Conservation (phyloP, 306 rosid species). For the Glycyrrhiza uralensis region DNA sequence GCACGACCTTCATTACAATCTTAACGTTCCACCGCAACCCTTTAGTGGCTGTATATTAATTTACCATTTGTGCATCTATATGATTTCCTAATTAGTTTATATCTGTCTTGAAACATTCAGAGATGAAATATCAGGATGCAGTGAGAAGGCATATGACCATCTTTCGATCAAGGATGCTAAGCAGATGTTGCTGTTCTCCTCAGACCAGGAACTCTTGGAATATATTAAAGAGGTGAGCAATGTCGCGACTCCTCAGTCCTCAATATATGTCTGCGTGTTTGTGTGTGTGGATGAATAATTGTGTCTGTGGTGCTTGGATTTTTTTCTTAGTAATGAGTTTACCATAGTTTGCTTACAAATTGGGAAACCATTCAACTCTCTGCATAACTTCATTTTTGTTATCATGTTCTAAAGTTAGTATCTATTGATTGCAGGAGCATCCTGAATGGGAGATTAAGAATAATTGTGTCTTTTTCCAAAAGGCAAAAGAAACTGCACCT, state of each 20-base stretch:
- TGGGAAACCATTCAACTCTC: neutral
- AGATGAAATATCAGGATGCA: conserved; percentile 97
- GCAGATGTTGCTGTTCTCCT: conserved; percentile 66
- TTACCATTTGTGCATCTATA: neutral
- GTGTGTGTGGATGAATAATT: no score
- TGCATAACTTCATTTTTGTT: neutral
- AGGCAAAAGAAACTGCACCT: conserved; percentile 88
- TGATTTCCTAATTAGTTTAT: conserved; percentile 17
- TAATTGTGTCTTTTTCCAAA: conserved; percentile 61
- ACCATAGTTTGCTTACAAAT: neutral
- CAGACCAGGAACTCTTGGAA: conserved; percentile 66
- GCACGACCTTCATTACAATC: neutral
- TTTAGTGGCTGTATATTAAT: neutral
- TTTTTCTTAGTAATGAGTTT: neutral
- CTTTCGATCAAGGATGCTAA: conserved; percentile 75
- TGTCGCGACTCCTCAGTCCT: no score
- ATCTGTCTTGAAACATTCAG: conserved; percentile 42
- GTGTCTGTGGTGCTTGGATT: no score
- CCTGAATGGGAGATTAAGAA: conserved; percentile 86
- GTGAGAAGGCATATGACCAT: conserved; percentile 92
- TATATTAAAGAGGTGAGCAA: conserved; percentile 66
- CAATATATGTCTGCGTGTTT: no score
- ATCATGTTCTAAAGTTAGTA: neutral
- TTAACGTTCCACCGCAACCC: neutral
- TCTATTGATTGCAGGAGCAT: conserved; percentile 67